phyloP scores from a whole-genome alignment of 140 eudicot species.

The Cichorium intybus region DNA sequence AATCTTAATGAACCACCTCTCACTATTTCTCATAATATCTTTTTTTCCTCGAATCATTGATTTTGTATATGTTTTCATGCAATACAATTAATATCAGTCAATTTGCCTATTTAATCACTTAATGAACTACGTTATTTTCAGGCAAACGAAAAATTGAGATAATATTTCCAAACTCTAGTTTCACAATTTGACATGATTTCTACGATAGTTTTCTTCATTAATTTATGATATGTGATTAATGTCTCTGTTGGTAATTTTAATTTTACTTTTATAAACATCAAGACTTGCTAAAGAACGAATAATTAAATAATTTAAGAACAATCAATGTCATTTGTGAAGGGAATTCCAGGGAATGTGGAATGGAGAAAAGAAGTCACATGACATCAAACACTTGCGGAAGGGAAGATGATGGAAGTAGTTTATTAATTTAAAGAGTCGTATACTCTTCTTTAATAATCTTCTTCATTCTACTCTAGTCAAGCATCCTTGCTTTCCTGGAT shows the following conservation, averaged over 20 bases:
- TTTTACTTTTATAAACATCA: too few relatives aligned
- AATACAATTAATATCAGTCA: background rate
- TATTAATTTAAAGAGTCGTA: slow-evolving; percentile 9
- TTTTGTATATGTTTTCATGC: background rate
- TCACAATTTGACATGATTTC: background rate
- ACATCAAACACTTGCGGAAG: background rate
- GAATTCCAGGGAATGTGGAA: background rate
- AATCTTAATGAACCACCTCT: background rate
- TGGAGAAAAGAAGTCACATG: background rate
- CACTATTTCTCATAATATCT: background rate
- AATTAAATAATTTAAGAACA: background rate
- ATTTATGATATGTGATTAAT: background rate
- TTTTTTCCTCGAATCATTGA: background rate
- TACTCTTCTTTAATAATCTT: background rate
- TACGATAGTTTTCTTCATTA: too few relatives aligned
- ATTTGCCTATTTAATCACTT: background rate
- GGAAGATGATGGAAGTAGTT: background rate
- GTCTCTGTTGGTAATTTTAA: too few relatives aligned
- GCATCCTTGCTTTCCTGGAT: background rate
- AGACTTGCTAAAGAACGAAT: background rate
- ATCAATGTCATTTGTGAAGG: background rate
- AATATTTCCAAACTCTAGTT: background rate
- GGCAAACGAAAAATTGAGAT: background rate
- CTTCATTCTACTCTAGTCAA: slow-evolving; percentile 2
- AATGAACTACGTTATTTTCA: too few relatives aligned